A percentile compares a stretch with the other conserved stretches of the same genome.
These are phyloP conservation scores for Zanthoxylum bungeanum DNA, from an alignment of 345 rosid species.

Conservation along the genomic window DNA sequence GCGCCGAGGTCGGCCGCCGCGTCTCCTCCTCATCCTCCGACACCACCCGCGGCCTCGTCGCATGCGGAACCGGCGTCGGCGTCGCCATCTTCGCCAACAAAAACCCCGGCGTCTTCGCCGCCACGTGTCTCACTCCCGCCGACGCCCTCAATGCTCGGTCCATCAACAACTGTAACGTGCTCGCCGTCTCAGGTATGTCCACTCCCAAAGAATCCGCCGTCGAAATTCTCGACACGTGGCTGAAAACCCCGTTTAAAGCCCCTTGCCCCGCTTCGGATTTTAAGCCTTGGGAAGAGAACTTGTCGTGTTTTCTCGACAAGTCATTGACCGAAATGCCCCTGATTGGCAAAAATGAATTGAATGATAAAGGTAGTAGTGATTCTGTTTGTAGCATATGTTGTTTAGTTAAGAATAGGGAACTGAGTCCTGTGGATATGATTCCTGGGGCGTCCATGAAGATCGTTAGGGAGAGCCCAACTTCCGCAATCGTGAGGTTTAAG, in stretches of 20 bases:
- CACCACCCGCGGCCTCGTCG: constrained; percentile 56
- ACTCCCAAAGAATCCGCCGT: constrained; percentile 56
- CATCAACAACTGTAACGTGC: constrained; percentile 74
- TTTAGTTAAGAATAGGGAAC: constrained; percentile 57
- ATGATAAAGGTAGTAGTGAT: background rate
- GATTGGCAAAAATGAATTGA: constrained; percentile 37
- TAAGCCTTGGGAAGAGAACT: constrained; percentile 58
- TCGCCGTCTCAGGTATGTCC: constrained; percentile 67
- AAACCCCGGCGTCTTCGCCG: constrained; percentile 75
- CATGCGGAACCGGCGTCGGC: constrained; percentile 82
- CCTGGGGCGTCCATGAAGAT: constrained; percentile 96
- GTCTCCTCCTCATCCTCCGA: constrained; percentile 49
- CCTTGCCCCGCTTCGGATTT: constrained; percentile 70
- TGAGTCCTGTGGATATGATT: constrained; percentile 57
- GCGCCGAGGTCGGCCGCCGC: constrained; percentile 81
- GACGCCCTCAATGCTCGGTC: constrained; percentile 76
- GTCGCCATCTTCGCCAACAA: constrained; percentile 90
- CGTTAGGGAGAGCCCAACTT: constrained; percentile 76
- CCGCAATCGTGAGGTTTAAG: constrained; percentile 69
- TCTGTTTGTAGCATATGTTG: constrained; percentile 55
- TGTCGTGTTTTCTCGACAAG: constrained; percentile 46
- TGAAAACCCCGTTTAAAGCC: constrained; percentile 65
- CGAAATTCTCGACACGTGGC: constrained; percentile 69
- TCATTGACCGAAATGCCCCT: constrained; percentile 50
- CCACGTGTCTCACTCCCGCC: constrained; percentile 62